Conservation (phyloP, 805 yeast species). For the Hanseniaspora hatyaiensis region DNA sequence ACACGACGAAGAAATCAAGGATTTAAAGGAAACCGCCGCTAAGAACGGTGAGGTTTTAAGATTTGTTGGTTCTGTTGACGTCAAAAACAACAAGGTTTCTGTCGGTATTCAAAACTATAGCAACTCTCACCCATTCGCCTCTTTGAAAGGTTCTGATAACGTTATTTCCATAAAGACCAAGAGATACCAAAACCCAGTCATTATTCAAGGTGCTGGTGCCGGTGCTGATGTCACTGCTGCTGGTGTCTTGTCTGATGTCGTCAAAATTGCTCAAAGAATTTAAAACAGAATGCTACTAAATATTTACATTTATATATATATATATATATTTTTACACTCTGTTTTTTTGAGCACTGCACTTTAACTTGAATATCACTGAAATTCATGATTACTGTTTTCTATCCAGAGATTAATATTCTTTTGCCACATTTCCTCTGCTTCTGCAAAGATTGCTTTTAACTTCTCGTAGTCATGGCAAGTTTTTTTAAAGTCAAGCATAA, state of each 20-base stretch:
- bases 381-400: background rate
- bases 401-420: background rate
- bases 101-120: slow-evolving; percentile 86
- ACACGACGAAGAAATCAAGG: slow-evolving; percentile 68
- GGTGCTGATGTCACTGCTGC: slow-evolving; percentile 69
- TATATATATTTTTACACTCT: no score
- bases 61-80: slow-evolving; percentile 84
- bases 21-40: slow-evolving; percentile 69
- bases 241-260: slow-evolving; percentile 88
- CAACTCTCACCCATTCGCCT: slow-evolving; percentile 86
- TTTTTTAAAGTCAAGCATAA: slow-evolving; percentile 57
- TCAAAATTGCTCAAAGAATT: slow-evolving; percentile 82
- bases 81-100: slow-evolving; percentile 53
- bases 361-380: no score
- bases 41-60: slow-evolving; percentile 77
- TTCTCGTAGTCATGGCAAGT: slow-evolving; percentile 44
- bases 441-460: slow-evolving; percentile 43
- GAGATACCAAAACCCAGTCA: slow-evolving; percentile 85
- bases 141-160: slow-evolving; percentile 90
- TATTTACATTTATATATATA: background rate
- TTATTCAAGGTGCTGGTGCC: slow-evolving; percentile 96
- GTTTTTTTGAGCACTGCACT: no score
- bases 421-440: slow-evolving; percentile 38
- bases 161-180: slow-evolving; percentile 84
- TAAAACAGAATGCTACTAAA: slow-evolving; percentile 15